Evolutionary conservation across 2,329 filamentous ascomycete genomes (phyloP).

Genomic region (Ceratocystis eucalypticola): DNA sequence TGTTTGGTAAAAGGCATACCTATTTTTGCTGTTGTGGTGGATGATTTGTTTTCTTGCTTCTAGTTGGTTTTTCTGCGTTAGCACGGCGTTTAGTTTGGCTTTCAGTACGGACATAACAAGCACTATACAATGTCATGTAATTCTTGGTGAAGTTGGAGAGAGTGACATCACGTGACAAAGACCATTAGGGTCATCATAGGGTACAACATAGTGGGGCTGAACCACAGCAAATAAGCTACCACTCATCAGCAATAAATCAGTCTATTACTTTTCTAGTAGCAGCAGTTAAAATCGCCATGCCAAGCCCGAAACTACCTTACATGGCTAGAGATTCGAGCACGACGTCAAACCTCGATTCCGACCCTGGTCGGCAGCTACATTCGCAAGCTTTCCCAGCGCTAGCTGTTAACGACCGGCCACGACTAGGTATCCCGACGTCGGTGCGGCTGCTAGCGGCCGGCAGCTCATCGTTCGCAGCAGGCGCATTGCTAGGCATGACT

Average conservation of each 20-base stretch:
- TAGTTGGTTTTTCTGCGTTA: not conserved
- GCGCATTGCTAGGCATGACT: conserved; percentile 54
- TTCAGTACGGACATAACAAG: conserved; percentile 5
- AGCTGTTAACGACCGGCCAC: conserved; percentile 25
- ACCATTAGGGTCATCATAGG: no score
- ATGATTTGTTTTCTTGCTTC: not conserved
- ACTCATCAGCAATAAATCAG: no score
- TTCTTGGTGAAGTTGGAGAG: not conserved
- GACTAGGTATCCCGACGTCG: conserved; percentile 49
- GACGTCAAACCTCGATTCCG: no score
- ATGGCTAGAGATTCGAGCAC: not conserved
- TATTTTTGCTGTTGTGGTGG: not conserved
- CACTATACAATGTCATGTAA: not conserved
- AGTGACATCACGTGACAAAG: not conserved
- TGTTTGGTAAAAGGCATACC: conserved; percentile 4
- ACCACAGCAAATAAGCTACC: no score
- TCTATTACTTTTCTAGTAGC: not conserved
- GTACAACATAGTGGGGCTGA: no score
- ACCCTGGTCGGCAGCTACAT: no score
- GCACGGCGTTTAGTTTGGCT: conserved; percentile 3
- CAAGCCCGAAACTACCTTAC: not conserved
- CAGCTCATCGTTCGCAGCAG: conserved; percentile 50
- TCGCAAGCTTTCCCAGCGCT: not conserved
- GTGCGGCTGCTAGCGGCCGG: conserved; percentile 54
- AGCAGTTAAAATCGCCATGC: not conserved